Conservation (phyloP, 2,329 filamentous ascomycete genomes). For the Volutella citrinella region DNA sequence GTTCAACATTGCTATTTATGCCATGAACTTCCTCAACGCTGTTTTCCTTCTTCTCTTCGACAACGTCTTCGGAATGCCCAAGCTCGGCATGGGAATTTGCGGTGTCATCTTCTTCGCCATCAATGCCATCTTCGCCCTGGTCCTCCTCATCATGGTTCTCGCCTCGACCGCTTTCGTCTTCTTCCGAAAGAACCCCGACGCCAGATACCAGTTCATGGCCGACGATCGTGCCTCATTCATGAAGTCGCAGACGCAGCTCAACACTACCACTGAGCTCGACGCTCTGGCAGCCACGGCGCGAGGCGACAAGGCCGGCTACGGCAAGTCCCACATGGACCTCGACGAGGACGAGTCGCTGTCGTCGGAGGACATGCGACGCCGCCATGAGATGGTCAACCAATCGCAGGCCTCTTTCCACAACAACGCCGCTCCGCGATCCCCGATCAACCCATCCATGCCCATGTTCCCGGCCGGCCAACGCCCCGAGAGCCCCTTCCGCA, state of each 20-base stretch:
- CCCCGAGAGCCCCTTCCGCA: conserved; percentile 34
- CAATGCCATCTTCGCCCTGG: conserved; percentile 79
- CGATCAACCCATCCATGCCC: conserved; percentile 41
- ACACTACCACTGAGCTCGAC: conserved; percentile 78
- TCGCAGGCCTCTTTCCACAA: conserved; percentile 31
- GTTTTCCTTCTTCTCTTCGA: conserved; percentile 90
- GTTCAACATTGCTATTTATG: conserved; percentile 91
- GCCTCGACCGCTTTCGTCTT: conserved; percentile 65
- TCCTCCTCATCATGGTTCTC: conserved; percentile 76
- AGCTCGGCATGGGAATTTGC: conserved; percentile 80
- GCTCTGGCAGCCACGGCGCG: conserved; percentile 85
- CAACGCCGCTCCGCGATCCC: conserved; percentile 32
- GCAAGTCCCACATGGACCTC: conserved; percentile 42
- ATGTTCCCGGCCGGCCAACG: conserved; percentile 38
- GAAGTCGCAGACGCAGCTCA: conserved; percentile 86
- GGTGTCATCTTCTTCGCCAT: conserved; percentile 86
- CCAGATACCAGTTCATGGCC: conserved; percentile 92
- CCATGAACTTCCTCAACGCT: conserved; percentile 85
- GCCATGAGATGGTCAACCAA: conserved; percentile 28
- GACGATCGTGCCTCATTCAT: conserved; percentile 96
- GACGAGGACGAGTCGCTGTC: conserved; percentile 42
- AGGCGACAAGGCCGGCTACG: conserved; percentile 66
- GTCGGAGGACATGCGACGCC: conserved; percentile 36
- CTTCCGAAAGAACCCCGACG: conserved; percentile 90
- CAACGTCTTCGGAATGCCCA: conserved; percentile 78